These are phyloP conservation scores for Pseudomonodictys pantanalensis DNA, from an alignment of 495 filamentous ascomycete species.

Conservation along the genomic window DNA sequence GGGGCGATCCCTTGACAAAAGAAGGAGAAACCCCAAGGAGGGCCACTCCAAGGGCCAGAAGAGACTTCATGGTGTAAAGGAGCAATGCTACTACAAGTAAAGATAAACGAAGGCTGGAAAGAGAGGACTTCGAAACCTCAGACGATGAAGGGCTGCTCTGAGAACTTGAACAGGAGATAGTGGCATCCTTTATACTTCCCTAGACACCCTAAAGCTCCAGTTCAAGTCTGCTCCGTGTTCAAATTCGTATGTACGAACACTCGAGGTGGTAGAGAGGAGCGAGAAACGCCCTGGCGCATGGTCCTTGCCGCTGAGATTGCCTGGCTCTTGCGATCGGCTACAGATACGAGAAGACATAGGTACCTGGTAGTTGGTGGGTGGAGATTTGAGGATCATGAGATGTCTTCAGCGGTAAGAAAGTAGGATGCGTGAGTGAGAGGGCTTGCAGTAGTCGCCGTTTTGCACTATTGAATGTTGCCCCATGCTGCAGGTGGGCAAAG, in stretches of 20 bases:
- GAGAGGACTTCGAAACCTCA: neutral
- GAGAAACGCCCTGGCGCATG: constrained; percentile 13
- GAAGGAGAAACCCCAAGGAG: constrained; percentile 16
- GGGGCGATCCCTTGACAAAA: neutral
- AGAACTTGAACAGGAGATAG: neutral
- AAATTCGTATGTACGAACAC: no score
- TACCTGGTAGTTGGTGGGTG: neutral
- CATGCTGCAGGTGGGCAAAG: constrained; percentile 9
- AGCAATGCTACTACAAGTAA: neutral
- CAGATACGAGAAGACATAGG: neutral
- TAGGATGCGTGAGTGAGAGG: neutral
- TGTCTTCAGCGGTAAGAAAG: neutral
- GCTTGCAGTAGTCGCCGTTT: constrained; percentile 15
- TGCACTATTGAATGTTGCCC: constrained; percentile 24
- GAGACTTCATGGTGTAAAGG: constrained; percentile 11
- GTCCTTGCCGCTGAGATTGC: neutral
- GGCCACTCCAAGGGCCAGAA: constrained; percentile 11
- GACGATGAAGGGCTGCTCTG: constrained; percentile 2
- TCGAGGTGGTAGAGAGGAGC: no score
- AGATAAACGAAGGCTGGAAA: neutral
- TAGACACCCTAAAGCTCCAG: neutral
- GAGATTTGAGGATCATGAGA: constrained; percentile 13
- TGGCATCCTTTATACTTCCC: constrained; percentile 6
- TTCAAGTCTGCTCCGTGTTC: no score
- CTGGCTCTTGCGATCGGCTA: neutral